Conservation (phyloP, 768 basidiomycete species). For the Mycena albidolilacea region DNA sequence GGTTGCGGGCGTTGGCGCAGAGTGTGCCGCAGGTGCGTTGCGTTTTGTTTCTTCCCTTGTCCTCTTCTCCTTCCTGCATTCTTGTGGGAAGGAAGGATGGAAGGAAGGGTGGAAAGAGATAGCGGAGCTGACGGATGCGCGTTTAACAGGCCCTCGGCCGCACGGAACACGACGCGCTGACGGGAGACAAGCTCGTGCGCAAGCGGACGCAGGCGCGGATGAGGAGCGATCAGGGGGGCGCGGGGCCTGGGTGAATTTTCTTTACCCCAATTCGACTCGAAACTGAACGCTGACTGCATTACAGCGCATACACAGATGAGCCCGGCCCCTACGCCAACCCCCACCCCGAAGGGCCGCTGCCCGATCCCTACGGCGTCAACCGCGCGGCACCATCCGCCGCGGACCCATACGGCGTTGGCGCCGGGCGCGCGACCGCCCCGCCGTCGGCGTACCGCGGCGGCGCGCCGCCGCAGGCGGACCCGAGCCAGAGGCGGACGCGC, state of each 20-base stretch:
- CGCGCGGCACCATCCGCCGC: slow-evolving; percentile 33
- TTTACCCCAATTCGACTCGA: neutral
- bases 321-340: slow-evolving; percentile 22
- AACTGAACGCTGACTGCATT: neutral
- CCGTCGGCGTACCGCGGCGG: slow-evolving; percentile 39
- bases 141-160: slow-evolving; percentile 68
- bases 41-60: too few species aligned
- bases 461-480: slow-evolving; percentile 9
- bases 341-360: slow-evolving; percentile 25
- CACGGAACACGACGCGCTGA: slow-evolving; percentile 84
- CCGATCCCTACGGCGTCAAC: slow-evolving; percentile 31
- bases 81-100: too few species aligned
- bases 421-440: slow-evolving; percentile 20
- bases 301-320: slow-evolving; percentile 19
- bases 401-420: slow-evolving; percentile 32
- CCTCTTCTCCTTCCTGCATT: too few species aligned
- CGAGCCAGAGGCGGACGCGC: slow-evolving; percentile 29
- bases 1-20: slow-evolving; percentile 77
- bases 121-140: too few species aligned
- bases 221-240: slow-evolving; percentile 58
- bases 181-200: slow-evolving; percentile 85
- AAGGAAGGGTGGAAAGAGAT: too few species aligned
- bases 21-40: slow-evolving; percentile 62
- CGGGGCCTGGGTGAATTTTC: slow-evolving; percentile 23
- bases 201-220: slow-evolving; percentile 82